Percentiles rank a stretch among this genome's conserved stretches.
Conservation (phyloP, 192 early-diverging fungal genomes). For the Coemansia sp. region DNA sequence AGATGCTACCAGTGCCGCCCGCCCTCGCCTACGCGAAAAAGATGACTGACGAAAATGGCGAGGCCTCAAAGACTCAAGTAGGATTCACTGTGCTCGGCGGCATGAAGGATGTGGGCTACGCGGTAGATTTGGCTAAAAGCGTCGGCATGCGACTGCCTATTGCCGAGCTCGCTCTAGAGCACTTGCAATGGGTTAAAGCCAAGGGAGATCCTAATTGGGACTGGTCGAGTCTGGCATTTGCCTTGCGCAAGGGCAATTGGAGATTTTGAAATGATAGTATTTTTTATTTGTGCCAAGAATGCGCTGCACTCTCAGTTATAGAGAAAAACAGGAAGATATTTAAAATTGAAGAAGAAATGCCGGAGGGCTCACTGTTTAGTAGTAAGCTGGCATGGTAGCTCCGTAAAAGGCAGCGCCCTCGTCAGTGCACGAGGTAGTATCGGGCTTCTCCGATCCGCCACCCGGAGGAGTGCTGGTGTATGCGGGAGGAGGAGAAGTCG, state of each 20-base stretch:
- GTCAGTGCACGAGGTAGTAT: constrained; percentile 30
- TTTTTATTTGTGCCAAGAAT: constrained; percentile 5
- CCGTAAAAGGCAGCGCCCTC: constrained; percentile 1
- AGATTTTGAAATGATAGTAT: not conserved
- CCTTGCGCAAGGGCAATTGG: constrained; percentile 24
- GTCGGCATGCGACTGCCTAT: constrained; percentile 27
- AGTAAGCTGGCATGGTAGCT: constrained; percentile 18
- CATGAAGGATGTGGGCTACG: constrained; percentile 45
- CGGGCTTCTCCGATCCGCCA: constrained; percentile 13
- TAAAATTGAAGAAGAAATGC: not conserved
- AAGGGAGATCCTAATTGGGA: constrained; percentile 43
- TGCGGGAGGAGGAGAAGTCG: constrained; percentile 1
- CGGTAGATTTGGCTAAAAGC: constrained; percentile 37
- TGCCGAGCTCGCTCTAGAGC: constrained; percentile 30
- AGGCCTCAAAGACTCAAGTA: constrained; percentile 39
- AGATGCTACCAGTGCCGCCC: constrained; percentile 51
- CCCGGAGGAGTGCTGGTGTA: not conserved
- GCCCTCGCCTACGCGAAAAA: constrained; percentile 53
- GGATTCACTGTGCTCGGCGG: constrained; percentile 33
- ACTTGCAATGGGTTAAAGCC: constrained; percentile 38
- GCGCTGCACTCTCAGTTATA: constrained; percentile 7
- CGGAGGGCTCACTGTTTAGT: constrained; percentile 10
- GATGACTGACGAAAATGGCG: constrained; percentile 19
- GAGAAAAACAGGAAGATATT: not conserved
- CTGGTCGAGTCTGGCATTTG: constrained; percentile 34